Conservation (phyloP, 768 basidiomycete species). For the Rhodotorula babjevae region DNA sequence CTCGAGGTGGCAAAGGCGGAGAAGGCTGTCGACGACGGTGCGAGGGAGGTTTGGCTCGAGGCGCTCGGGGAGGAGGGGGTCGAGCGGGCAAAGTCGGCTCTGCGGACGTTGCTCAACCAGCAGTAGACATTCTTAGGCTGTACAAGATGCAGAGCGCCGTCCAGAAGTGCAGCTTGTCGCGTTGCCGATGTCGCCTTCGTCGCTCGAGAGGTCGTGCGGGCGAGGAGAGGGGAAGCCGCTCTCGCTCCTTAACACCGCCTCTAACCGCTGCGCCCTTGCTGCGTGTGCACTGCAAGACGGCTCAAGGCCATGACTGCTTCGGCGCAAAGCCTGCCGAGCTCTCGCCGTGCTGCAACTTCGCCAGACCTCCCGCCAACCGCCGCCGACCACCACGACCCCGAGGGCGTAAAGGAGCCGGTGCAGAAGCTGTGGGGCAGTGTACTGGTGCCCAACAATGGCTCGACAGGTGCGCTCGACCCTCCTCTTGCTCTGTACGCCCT, state of each 20-base stretch:
- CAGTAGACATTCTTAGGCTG: background rate
- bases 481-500: background rate
- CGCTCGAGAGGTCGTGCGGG: too few relatives aligned
- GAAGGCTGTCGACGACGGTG: background rate
- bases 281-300: too few relatives aligned
- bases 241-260: too few relatives aligned
- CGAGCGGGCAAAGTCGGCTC: slow-evolving; percentile 12
- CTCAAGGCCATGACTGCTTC: too few relatives aligned
- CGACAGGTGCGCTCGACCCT: slow-evolving; percentile 12
- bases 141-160: too few relatives aligned
- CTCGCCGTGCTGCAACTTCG: too few relatives aligned
- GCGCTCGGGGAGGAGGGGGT: slow-evolving; percentile 16
- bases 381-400: background rate
- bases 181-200: too few relatives aligned
- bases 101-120: background rate
- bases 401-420: background rate
- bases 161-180: too few relatives aligned
- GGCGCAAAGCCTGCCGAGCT: too few relatives aligned
- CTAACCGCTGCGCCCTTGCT: too few relatives aligned
- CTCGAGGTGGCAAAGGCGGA: slow-evolving; percentile 20
- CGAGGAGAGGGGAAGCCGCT: too few relatives aligned
- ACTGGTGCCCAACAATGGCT: slow-evolving; percentile 14
- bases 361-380: background rate
- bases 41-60: slow-evolving; percentile 8
- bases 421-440: background rate